Percentiles rank a stretch among this genome's conserved stretches.
Evolutionary conservation across 2,329 filamentous ascomycete species (phyloP).

Genomic region (Colletotrichum simmondsii): DNA sequence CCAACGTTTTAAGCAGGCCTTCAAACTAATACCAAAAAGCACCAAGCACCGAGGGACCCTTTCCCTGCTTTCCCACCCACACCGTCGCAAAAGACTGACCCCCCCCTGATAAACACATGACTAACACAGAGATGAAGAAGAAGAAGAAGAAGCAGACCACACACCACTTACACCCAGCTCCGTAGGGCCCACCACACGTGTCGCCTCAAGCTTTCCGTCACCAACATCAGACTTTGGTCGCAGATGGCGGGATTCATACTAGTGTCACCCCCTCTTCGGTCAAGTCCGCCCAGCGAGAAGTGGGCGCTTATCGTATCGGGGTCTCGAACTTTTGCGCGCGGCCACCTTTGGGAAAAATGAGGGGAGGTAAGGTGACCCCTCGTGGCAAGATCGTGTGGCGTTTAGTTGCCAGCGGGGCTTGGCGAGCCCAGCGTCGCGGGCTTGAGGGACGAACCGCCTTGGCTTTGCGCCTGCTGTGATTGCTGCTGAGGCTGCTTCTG

Average conservation of each 20-base stretch:
- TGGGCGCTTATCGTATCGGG: background rate
- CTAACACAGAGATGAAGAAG: background rate
- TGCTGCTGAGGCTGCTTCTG: constrained; percentile 7
- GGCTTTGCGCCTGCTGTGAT: background rate
- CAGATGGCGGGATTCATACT: background rate
- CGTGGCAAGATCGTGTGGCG: background rate
- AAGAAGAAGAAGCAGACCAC: background rate
- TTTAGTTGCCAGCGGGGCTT: constrained; percentile 10
- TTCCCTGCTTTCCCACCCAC: background rate
- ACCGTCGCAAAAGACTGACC: background rate
- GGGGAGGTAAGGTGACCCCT: background rate
- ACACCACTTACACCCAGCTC: background rate
- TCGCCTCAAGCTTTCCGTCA: constrained; percentile 1
- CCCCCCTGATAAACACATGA: constrained; percentile 13
- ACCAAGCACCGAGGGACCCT: background rate
- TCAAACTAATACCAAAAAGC: constrained; percentile 6
- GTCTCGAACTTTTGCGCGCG: background rate
- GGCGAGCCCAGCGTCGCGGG: constrained; percentile 17
- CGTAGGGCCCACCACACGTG: constrained; percentile 10
- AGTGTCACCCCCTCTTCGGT: background rate
- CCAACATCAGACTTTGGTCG: background rate
- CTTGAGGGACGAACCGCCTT: background rate
- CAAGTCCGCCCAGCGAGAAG: background rate
- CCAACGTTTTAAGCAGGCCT: constrained; percentile 19
- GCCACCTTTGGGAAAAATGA: background rate